phyloP scores from a whole-genome alignment of 1,139 yeast species.

The Meyerozyma carpophila region DNA sequence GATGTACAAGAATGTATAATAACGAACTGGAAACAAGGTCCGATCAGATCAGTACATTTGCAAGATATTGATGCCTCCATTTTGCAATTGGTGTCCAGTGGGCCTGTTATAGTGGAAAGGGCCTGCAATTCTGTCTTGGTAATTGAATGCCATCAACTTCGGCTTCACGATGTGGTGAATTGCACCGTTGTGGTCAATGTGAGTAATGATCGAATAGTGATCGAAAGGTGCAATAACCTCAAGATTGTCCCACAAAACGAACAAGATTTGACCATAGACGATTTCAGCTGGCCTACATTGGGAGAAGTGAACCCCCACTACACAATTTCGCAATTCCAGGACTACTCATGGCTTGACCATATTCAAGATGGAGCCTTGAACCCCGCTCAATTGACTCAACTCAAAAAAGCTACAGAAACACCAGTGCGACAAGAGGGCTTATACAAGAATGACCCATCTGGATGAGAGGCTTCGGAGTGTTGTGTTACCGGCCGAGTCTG shows the following conservation, averaged over 20 bases:
- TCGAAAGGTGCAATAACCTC: slow-evolving; percentile 6
- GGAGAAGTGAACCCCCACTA: slow-evolving; percentile 1
- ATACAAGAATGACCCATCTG: too few relatives aligned
- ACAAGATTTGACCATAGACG: slow-evolving; percentile 7
- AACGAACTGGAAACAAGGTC: neutral
- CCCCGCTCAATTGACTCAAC: neutral
- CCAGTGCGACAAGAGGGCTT: too few relatives aligned
- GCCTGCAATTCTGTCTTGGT: slow-evolving; percentile 5
- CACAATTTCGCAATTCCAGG: neutral
- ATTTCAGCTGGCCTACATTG: slow-evolving; percentile 10
- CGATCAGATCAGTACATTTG: neutral
- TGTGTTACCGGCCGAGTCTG: neutral
- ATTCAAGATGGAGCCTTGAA: slow-evolving; percentile 1
- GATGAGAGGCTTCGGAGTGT: neutral
- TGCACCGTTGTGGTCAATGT: slow-evolving; percentile 6
- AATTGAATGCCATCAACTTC: slow-evolving; percentile 9
- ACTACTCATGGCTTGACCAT: neutral
- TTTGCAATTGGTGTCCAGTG: slow-evolving; percentile 2
- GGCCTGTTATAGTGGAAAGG: slow-evolving; percentile 7
- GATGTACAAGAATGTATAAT: neutral
- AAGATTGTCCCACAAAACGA: slow-evolving; percentile 1
- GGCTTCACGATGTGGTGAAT: slow-evolving; percentile 7
- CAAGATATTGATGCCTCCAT: neutral
- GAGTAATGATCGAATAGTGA: slow-evolving; percentile 4
- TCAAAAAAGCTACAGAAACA: neutral